These are phyloP conservation scores for Mortierella sp. DNA, from an alignment of 371 early-diverging fungal species.

Conservation along the genomic window DNA sequence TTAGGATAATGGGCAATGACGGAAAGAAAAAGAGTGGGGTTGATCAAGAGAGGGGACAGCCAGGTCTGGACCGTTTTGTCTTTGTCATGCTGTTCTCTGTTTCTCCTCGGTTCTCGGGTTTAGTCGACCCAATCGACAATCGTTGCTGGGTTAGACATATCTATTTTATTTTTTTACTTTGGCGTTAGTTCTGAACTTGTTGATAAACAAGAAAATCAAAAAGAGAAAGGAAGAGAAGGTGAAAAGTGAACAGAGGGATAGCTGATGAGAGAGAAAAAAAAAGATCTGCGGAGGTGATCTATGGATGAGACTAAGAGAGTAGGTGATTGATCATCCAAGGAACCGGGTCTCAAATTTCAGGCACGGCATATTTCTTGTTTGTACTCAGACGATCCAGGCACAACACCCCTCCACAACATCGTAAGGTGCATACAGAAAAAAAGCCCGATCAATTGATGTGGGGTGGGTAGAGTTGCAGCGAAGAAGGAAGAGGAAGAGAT, in stretches of 20 bases:
- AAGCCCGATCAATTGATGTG: background rate
- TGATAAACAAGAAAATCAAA: background rate
- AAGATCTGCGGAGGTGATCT: background rate
- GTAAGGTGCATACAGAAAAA: background rate
- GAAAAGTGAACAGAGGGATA: background rate
- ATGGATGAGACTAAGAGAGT: background rate
- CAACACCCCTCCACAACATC: background rate
- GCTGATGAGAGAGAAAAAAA: background rate
- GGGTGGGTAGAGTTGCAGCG: background rate
- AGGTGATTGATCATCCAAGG: background rate
- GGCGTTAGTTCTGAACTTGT: background rate
- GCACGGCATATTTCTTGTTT: background rate
- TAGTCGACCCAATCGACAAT: background rate
- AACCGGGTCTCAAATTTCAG: slow-evolving; percentile 1
- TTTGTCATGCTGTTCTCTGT: background rate
- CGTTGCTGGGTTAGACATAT: background rate
- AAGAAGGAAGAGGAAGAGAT: background rate
- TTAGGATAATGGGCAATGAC: background rate
- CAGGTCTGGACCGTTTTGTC: background rate
- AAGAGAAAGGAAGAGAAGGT: background rate
- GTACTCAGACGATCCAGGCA: background rate
- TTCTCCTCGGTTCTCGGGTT: background rate
- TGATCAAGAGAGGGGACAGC: background rate
- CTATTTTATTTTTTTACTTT: background rate
- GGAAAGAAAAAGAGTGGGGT: background rate